Percentiles rank a stretch among this genome's conserved stretches.
These are phyloP conservation scores for Penicillium sp. DNA, from an alignment of 2,329 filamentous ascomycete species.

Conservation along the genomic window DNA sequence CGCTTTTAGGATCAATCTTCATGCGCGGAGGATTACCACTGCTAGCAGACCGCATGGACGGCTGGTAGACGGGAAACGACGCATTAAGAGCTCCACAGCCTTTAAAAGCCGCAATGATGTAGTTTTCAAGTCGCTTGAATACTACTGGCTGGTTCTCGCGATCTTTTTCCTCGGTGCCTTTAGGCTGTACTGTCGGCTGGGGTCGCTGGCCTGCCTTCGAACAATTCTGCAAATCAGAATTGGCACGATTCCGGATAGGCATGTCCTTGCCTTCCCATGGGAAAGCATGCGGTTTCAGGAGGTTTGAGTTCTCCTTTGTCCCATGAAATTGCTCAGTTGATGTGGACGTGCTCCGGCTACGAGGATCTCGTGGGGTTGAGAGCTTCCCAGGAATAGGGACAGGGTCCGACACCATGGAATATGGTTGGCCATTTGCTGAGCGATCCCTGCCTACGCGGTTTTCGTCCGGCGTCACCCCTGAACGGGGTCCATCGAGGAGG, in stretches of 20 bases:
- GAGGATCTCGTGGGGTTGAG: slow-evolving; percentile 20
- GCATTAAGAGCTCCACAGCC: slow-evolving; percentile 72
- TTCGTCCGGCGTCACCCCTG: slow-evolving; percentile 21
- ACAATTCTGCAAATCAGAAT: slow-evolving; percentile 29
- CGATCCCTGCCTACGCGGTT: slow-evolving; percentile 7
- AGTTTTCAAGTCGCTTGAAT: slow-evolving; percentile 77
- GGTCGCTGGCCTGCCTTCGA: slow-evolving; percentile 22
- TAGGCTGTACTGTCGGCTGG: slow-evolving; percentile 18
- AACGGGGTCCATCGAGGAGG: slow-evolving; percentile 32
- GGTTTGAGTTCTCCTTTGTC: slow-evolving; percentile 16
- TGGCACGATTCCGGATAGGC: slow-evolving; percentile 26
- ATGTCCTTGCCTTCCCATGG: slow-evolving; percentile 21
- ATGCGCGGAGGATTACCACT: slow-evolving; percentile 44
- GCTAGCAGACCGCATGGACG: slow-evolving; percentile 43
- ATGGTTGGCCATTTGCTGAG: slow-evolving; percentile 6
- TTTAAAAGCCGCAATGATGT: slow-evolving; percentile 68
- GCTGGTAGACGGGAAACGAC: slow-evolving; percentile 65
- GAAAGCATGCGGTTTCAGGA: slow-evolving; percentile 15
- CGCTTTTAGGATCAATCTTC: slow-evolving; percentile 31
- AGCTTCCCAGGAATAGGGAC: slow-evolving; percentile 16
- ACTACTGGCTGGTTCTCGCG: slow-evolving; percentile 50
- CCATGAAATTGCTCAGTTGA: slow-evolving; percentile 20
- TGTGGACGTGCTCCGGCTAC: slow-evolving; percentile 29
- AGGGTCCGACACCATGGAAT: slow-evolving; percentile 9
- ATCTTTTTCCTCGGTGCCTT: slow-evolving; percentile 40